phyloP scores from a whole-genome alignment of 805 yeast species.

The Teunomyces tritomae region DNA sequence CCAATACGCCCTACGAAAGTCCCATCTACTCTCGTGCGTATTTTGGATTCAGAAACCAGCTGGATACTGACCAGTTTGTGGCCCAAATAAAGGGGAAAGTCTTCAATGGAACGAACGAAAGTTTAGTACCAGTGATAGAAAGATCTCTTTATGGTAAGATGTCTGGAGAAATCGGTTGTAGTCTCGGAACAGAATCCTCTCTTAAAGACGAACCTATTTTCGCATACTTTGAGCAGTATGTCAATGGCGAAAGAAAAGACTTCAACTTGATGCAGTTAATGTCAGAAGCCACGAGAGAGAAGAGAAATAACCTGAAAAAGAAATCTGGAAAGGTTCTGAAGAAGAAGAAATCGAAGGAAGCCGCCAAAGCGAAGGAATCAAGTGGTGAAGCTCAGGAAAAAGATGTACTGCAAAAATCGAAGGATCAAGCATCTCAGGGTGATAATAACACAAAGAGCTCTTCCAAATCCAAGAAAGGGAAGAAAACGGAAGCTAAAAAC shows the following conservation, averaged over 20 bases:
- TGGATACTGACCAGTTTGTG: constrained; percentile 9
- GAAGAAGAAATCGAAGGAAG: constrained; percentile 4
- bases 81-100: constrained; percentile 14
- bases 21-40: constrained; percentile 19
- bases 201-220: constrained; percentile 16
- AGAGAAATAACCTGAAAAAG: constrained; percentile 12
- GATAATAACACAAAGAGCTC: neutral
- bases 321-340: constrained; percentile 1
- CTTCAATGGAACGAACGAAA: constrained; percentile 23
- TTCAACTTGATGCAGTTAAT: constrained; percentile 4
- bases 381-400: constrained; percentile 5
- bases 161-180: constrained; percentile 12
- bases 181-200: neutral
- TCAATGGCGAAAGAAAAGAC: constrained; percentile 12
- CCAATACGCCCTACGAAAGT: constrained; percentile 16
- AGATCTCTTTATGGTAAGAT: constrained; percentile 31
- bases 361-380: constrained; percentile 3
- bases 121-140: constrained; percentile 33
- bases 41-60: constrained; percentile 11
- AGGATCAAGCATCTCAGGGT: neutral
- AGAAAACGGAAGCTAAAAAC: constrained; percentile 6
- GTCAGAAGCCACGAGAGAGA: constrained; percentile 4
- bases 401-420: constrained; percentile 8
- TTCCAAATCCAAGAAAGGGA: constrained; percentile 4
- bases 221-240: constrained; percentile 16